Evolutionary conservation across 2,329 filamentous ascomycete genomes (phyloP), one percentile per base, ranked within the genome.

Genomic region (Aureobasidium mangrovei): DNA sequence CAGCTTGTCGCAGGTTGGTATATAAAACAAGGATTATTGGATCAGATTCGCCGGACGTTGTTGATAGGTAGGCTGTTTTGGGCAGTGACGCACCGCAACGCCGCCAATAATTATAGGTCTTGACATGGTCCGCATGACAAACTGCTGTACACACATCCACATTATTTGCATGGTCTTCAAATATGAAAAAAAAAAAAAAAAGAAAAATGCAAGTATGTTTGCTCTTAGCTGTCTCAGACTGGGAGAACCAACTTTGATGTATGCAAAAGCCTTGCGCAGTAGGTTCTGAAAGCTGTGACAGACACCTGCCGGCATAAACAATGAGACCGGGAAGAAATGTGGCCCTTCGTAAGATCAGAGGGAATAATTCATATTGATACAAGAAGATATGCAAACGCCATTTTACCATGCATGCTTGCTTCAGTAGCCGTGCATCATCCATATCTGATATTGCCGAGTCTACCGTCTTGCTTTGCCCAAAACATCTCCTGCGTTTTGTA

Each of bases 311-410:
- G 7, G 32, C 18, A 35, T 35, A 35, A 7, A 35, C 10, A 35
- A 7, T 35, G 32, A 35, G 7, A 7, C 10, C 10, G 32, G 32
- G 2, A 35, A 7, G 32, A 35, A 10, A 35, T 35, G 32, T 18
- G 32, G 32, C 32, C 6, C 1, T 7, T 7, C n/a, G 38, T 40
- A 12, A 12, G 5, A 10, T 40, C 8, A 12, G 8, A 40, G 38
- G 7, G 24, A 35, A 28, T 18, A 36, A 36, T 36, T 27, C 18
- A 12, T 53, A 53, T 53, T 53, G 39, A 44, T 53, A 53, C 49
- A 44, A 29, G 49, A 44, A 53, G 40, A 53, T 53, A 44, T 53
- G 32, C 40, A 36, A 43, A 53, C 49, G 49, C 49, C 49, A 31
- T 44, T 36, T 28, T 28, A 29, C 18, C 18, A 18, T 18, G 18